Conservation (phyloP, 129 eudicot genomes). For the Flaveria trinervia region DNA sequence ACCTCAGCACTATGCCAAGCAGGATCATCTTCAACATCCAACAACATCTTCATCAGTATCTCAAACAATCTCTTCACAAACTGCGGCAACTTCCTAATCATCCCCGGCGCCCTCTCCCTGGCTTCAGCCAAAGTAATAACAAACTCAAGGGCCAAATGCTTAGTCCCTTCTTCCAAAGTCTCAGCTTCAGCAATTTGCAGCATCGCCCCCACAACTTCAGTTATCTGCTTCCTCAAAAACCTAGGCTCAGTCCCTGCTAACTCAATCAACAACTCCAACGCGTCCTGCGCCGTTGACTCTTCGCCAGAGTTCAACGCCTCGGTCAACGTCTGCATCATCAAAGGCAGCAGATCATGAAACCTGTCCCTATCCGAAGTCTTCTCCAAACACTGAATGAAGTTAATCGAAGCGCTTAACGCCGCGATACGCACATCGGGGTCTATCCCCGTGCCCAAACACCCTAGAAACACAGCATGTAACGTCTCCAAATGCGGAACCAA, state of each 20-base stretch:
- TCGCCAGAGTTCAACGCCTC: slow-evolving; percentile 70
- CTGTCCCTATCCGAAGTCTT: slow-evolving; percentile 66
- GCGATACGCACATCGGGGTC: slow-evolving; percentile 72
- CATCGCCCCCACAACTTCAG: slow-evolving; percentile 86
- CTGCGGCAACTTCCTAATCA: slow-evolving; percentile 86
- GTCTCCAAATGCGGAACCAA: slow-evolving; percentile 60
- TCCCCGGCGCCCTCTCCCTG: slow-evolving; percentile 76
- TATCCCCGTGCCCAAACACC: slow-evolving; percentile 50
- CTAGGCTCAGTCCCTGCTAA: slow-evolving; percentile 94
- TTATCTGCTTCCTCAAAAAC: slow-evolving; percentile 76
- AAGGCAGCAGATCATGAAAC: slow-evolving; percentile 80
- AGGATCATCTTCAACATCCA: slow-evolving; percentile 76
- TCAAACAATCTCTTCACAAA: slow-evolving; percentile 60
- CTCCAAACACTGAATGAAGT: slow-evolving; percentile 80
- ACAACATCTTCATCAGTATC: slow-evolving; percentile 67
- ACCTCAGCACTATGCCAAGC: slow-evolving; percentile 64
- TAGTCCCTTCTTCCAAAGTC: slow-evolving; percentile 74
- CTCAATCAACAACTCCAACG: slow-evolving; percentile 78
- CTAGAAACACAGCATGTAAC: slow-evolving; percentile 64
- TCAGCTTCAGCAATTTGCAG: slow-evolving; percentile 89
- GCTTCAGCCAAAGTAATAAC: slow-evolving; percentile 80
- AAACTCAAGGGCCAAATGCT: slow-evolving; percentile 76
- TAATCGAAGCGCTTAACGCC: slow-evolving; percentile 70
- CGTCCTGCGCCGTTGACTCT: slow-evolving; percentile 89
- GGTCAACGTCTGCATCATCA: slow-evolving; percentile 86